These are phyloP conservation scores for Dryas drummondii DNA, from an alignment of 306 rosid species.

Conservation along the genomic window DNA sequence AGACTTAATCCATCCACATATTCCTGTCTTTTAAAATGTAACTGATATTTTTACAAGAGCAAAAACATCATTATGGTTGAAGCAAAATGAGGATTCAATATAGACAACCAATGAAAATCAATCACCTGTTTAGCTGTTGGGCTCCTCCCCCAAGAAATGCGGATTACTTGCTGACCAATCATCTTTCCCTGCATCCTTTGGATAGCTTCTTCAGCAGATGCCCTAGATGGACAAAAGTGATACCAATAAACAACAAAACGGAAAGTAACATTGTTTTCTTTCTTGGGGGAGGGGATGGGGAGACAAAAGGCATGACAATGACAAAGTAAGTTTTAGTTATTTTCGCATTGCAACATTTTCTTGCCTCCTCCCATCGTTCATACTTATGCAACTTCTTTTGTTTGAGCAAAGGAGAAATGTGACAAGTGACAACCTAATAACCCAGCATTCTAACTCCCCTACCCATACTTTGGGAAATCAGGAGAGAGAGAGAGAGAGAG, in stretches of 20 bases:
- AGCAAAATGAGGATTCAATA: background rate
- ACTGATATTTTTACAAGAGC: background rate
- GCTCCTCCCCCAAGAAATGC: conserved; percentile 80
- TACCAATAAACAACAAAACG: conserved; percentile 7
- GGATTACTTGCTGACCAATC: conserved; percentile 79
- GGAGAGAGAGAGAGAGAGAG: background rate
- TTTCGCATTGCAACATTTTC: background rate
- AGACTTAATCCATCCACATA: background rate
- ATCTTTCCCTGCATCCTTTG: conserved; percentile 87
- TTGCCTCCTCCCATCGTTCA: conserved; percentile 10
- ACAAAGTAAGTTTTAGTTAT: background rate
- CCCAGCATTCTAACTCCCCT: background rate
- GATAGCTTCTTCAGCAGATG: conserved; percentile 83
- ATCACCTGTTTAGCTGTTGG: conserved; percentile 77
- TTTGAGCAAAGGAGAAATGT: background rate
- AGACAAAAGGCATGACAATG: background rate
- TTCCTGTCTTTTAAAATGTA: background rate
- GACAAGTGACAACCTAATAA: background rate
- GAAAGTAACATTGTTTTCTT: background rate
- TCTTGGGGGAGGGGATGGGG: background rate
- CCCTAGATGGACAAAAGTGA: conserved; percentile 42
- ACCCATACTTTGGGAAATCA: background rate
- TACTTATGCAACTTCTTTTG: conserved; percentile 8
- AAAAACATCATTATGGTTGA: background rate
- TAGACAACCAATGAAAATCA: conserved; percentile 12